Evolutionary conservation across 2,329 filamentous ascomycete species (phyloP).

Genomic region (Waltergamsia citrina): DNA sequence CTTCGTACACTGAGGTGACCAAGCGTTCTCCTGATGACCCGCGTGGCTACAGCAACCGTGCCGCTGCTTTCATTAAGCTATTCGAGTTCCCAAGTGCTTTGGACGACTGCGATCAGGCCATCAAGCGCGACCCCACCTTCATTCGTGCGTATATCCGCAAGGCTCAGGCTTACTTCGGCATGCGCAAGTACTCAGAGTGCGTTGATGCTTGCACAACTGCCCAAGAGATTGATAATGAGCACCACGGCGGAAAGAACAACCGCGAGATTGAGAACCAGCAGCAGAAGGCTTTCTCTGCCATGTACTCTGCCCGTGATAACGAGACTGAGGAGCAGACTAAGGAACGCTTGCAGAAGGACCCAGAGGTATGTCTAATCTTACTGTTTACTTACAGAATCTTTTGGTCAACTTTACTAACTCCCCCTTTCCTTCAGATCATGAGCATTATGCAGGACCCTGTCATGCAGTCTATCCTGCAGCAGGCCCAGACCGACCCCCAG

Average conservation of each 20-base stretch:
- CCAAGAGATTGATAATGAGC: slow-evolving; percentile 60
- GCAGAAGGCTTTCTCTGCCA: slow-evolving; percentile 82
- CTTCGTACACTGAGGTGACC: slow-evolving; percentile 91
- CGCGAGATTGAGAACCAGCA: slow-evolving; percentile 91
- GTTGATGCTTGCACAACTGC: slow-evolving; percentile 84
- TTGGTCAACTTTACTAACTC: slow-evolving; percentile 14
- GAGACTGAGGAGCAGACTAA: slow-evolving; percentile 95
- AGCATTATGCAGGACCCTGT: slow-evolving; percentile 87
- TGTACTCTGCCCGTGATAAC: slow-evolving; percentile 84
- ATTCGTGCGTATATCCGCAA: slow-evolving; percentile 95
- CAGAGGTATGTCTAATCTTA: slow-evolving; percentile 56
- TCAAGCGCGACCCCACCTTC: slow-evolving; percentile 84
- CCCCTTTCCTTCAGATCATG: slow-evolving; percentile 56
- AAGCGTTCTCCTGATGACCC: slow-evolving; percentile 91
- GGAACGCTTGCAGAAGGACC: slow-evolving; percentile 81
- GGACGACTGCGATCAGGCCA: slow-evolving; percentile 83
- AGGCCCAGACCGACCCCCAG: slow-evolving; percentile 86
- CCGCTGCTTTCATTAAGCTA: slow-evolving; percentile 92
- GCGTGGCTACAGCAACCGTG: slow-evolving; percentile 93
- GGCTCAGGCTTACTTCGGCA: slow-evolving; percentile 89
- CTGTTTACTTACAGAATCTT: not conserved
- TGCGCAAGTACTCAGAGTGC: slow-evolving; percentile 96
- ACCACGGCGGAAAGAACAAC: slow-evolving; percentile 63
- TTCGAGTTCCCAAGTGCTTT: slow-evolving; percentile 92
- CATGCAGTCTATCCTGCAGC: slow-evolving; percentile 95